Evolutionary conservation across 306 rosid species (phyloP).

Genomic region (Mimosa bimucronata): DNA sequence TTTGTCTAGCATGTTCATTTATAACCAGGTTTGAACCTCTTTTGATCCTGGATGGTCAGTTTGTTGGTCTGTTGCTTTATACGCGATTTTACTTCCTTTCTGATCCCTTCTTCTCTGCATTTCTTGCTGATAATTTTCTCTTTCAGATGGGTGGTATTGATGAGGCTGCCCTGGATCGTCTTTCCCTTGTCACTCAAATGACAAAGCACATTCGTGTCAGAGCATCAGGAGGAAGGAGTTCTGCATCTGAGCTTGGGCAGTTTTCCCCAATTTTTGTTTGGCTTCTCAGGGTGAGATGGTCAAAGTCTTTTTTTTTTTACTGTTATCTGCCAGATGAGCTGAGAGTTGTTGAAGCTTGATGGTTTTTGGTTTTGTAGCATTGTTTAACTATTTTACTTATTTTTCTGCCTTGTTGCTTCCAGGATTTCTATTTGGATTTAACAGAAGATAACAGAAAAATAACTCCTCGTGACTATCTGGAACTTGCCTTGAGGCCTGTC

Average conservation of each 20-base stretch:
- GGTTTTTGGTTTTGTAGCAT: background rate
- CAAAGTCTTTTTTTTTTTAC: background rate
- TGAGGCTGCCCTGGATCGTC: constrained; percentile 13
- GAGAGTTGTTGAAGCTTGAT: background rate
- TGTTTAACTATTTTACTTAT: background rate
- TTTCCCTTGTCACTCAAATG: constrained; percentile 4
- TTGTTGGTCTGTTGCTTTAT: background rate
- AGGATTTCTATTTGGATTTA: constrained; percentile 7
- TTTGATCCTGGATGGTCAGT: background rate
- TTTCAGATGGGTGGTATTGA: constrained; percentile 8
- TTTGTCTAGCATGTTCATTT: constrained; percentile 12
- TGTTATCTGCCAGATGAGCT: background rate
- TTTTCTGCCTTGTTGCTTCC: background rate
- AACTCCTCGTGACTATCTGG: constrained; percentile 16
- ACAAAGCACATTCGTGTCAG: constrained; percentile 12
- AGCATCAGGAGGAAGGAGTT: constrained; percentile 15
- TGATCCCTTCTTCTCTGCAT: background rate
- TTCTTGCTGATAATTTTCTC: background rate
- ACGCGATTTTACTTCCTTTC: background rate
- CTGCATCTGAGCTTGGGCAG: constrained; percentile 9
- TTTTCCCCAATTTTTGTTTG: constrained; percentile 12
- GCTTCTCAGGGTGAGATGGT: background rate
- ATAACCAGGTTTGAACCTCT: background rate
- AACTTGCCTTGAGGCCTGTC: constrained; percentile 17
- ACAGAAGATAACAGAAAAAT: background rate